Evolutionary conservation across 345 rosid genomes (phyloP), one percentile per base, ranked within the genome.

Genomic region (Conringia planisiliqua): DNA sequence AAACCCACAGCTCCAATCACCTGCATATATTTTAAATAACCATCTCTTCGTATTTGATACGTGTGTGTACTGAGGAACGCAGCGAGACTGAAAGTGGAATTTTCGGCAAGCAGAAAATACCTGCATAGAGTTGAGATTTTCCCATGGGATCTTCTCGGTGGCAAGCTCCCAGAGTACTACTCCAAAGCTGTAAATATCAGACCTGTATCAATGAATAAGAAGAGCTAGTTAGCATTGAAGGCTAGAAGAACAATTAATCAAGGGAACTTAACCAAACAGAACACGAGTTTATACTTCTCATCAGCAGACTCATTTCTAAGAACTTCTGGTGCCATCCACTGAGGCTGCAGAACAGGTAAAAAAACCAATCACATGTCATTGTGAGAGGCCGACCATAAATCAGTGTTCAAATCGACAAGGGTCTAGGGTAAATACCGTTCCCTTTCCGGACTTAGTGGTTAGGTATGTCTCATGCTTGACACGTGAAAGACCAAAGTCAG

Each of bases 301-400:
- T 93, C 97, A 4, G 97, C 85, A 55, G 89, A 90, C 77, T 93
- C 98, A 74, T 88, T 91, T 5, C 98, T 96, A 68, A 91, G 96
- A 84, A 87, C 92, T 87, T 93, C 98, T 3, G 96, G 98, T 3
- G 98, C 94, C 98, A 93, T 93, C 98, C 98, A 93, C 79, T 93
- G 98, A 80, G 97, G 98, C 98, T 93, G 73, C 62, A 87, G 43
- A 68, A 60, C 44, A 61, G 10, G 47, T 58, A 80, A 13, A 54
- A 10, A 40, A 40, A 4, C 40, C 14, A 39, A 29, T 40, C 17
- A 5, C 27, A 30, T 46, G 29, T 42, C 69, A 69, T 0, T 12
- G 50, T 8, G 26, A 62, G 36, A 43, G 16, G 69, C 22, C 4
- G 17, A 5, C 36, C 16, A 58, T 17, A 68, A 17, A 7, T 22